These are phyloP conservation scores for Penicillium sclerotigenum DNA, from an alignment of 2,329 filamentous ascomycete species.

Conservation along the genomic window DNA sequence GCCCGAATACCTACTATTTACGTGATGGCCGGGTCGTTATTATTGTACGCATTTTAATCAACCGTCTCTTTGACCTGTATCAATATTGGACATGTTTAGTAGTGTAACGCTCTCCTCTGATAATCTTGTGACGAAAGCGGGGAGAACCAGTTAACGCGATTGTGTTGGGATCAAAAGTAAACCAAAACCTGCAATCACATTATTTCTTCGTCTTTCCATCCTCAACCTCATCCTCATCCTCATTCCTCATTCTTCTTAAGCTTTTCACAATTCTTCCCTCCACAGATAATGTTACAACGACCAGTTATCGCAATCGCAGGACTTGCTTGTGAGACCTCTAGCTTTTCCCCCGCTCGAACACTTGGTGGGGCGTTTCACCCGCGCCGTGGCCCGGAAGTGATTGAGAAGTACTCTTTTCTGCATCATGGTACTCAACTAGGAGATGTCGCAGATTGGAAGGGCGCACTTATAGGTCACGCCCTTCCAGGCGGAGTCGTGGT, in stretches of 20 bases:
- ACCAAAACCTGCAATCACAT: not conserved
- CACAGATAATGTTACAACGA: slow-evolving; percentile 30
- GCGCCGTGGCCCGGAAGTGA: slow-evolving; percentile 43
- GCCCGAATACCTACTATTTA: not conserved
- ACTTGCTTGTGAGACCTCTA: slow-evolving; percentile 54
- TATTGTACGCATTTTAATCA: not conserved
- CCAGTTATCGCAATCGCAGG: slow-evolving; percentile 53
- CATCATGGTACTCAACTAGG: slow-evolving; percentile 42
- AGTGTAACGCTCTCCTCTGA: not conserved
- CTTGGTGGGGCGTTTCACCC: slow-evolving; percentile 51
- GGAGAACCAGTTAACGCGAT: not conserved
- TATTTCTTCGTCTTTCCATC: slow-evolving; percentile 22
- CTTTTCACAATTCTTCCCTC: not conserved
- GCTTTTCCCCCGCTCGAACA: slow-evolving; percentile 52
- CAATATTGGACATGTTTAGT: not conserved
- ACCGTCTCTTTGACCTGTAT: not conserved
- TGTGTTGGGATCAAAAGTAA: not conserved
- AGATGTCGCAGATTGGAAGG: slow-evolving; percentile 48
- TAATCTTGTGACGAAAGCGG: not conserved
- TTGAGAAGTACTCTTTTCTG: slow-evolving; percentile 49
- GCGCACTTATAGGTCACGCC: slow-evolving; percentile 52
- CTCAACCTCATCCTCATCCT: no score
- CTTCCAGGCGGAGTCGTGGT: slow-evolving; percentile 51
- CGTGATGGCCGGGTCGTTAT: not conserved
- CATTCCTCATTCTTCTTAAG: no score